These are phyloP conservation scores for Rosa hybrid DNA, from an alignment of 331 rosid genomes.

Conservation along the genomic window DNA sequence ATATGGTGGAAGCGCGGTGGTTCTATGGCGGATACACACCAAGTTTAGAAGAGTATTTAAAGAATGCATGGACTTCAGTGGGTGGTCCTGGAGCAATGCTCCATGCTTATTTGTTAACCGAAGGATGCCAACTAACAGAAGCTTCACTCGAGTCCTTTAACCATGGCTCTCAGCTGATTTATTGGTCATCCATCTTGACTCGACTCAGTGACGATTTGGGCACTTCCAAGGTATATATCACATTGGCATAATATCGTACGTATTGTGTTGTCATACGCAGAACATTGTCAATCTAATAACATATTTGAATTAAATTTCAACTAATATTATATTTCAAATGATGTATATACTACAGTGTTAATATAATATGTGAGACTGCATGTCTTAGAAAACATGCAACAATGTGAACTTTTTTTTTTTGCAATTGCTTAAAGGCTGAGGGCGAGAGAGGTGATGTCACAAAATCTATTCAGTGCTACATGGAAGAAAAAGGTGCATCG, in stretches of 20 bases:
- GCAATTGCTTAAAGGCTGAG: slow-evolving; percentile 25
- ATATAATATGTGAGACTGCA: too few species aligned
- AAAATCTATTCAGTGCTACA: slow-evolving; percentile 29
- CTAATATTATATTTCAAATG: too few species aligned
- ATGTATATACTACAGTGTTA: too few species aligned
- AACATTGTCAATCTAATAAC: too few species aligned
- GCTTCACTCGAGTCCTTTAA: slow-evolving; percentile 12
- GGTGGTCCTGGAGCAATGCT: slow-evolving; percentile 33
- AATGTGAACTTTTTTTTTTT: background rate
- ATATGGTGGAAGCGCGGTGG: slow-evolving; percentile 38
- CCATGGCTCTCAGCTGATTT: slow-evolving; percentile 23
- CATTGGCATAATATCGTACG: too few species aligned
- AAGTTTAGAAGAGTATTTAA: slow-evolving; percentile 26
- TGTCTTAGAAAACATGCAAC: too few species aligned
- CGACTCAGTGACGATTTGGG: slow-evolving; percentile 38
- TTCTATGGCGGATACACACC: slow-evolving; percentile 21
- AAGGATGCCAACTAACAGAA: slow-evolving; percentile 14
- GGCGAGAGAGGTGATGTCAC: slow-evolving; percentile 40
- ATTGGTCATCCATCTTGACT: slow-evolving; percentile 29
- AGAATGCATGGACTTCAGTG: slow-evolving; percentile 28
- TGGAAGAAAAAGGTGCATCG: slow-evolving; percentile 25
- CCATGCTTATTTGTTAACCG: slow-evolving; percentile 23
- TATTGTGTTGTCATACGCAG: too few species aligned
- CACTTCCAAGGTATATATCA: slow-evolving; percentile 29
- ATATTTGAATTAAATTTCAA: too few species aligned